Evolutionary conservation across 306 rosid species (phyloP).

Genomic region (Vigna angularis): DNA sequence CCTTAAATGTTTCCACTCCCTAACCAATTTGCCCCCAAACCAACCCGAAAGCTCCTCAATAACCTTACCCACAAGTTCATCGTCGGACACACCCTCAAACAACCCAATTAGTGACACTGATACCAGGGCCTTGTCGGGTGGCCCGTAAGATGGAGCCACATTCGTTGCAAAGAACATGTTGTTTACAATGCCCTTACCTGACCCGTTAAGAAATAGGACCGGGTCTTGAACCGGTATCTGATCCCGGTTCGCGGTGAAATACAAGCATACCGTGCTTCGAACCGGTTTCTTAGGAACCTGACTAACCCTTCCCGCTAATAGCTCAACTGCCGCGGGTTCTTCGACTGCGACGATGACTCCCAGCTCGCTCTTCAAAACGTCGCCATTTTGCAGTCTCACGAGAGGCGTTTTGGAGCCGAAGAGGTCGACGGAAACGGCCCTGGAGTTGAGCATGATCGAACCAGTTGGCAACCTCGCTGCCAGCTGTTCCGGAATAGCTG

Average conservation of each 20-base stretch:
- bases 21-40: conserved; percentile 64
- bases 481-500: conserved; percentile 76
- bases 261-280: conserved; percentile 81
- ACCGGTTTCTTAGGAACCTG: conserved; percentile 53
- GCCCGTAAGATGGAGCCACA: conserved; percentile 81
- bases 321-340: conserved; percentile 59
- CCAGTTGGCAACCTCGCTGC: conserved; percentile 61
- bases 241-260: conserved; percentile 56
- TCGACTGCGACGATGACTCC: conserved; percentile 86
- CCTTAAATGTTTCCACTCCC: conserved; percentile 70
- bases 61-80: conserved; percentile 59
- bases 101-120: conserved; percentile 75
- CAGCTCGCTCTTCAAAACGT: conserved; percentile 58
- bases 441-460: conserved; percentile 63
- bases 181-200: conserved; percentile 83
- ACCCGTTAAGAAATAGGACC: conserved; percentile 73
- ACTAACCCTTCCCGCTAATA: conserved; percentile 51
- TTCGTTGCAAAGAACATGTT: conserved; percentile 93
- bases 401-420: conserved; percentile 38
- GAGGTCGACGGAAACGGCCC: conserved; percentile 58
- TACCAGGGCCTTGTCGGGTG: conserved; percentile 62
- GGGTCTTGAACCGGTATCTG: conserved; percentile 64
- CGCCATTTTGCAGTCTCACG: conserved; percentile 72
- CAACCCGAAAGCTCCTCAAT: conserved; percentile 64
- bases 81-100: conserved; percentile 51